Evolutionary conservation across 306 rosid genomes (phyloP).

Genomic region (Comarum palustre): DNA sequence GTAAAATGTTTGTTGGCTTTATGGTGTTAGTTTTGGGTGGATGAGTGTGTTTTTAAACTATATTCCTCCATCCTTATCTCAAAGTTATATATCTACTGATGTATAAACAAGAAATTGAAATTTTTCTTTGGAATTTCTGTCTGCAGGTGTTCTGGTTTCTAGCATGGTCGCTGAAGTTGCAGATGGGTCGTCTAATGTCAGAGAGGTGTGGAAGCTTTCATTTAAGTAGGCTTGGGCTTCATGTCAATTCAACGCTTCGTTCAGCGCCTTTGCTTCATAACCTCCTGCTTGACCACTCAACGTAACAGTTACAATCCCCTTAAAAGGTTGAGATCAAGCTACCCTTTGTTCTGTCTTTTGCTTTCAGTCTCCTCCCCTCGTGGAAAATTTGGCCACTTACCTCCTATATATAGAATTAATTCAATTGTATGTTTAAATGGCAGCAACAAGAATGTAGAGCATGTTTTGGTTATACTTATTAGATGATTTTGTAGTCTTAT

Average conservation of each 20-base stretch:
- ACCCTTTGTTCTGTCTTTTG: not conserved
- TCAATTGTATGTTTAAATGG: not conserved
- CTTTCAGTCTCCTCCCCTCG: not conserved
- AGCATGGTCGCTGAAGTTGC: slow-evolving; percentile 73
- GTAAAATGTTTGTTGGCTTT: no score
- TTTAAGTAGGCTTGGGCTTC: slow-evolving; percentile 42
- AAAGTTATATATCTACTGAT: not conserved
- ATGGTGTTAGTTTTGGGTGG: not conserved
- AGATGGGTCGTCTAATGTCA: slow-evolving; percentile 87
- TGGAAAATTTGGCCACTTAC: not conserved
- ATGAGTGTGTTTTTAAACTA: not conserved
- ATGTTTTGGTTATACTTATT: not conserved
- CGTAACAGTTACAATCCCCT: no score
- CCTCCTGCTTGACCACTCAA: no score
- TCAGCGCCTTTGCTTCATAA: no score
- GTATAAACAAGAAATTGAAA: not conserved
- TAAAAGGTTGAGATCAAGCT: no score
- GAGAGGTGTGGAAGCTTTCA: slow-evolving; percentile 90
- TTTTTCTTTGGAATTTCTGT: not conserved
- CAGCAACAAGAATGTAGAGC: not conserved
- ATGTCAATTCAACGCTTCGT: not conserved
- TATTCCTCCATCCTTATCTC: not conserved
- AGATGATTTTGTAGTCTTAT: not conserved
- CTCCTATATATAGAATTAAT: slow-evolving; percentile 2
- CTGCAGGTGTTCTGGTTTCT: slow-evolving; percentile 61